Percentiles rank a stretch among this genome's conserved stretches.
Evolutionary conservation across 345 rosid genomes (phyloP).

Genomic region (Eucalyptus decipiens): DNA sequence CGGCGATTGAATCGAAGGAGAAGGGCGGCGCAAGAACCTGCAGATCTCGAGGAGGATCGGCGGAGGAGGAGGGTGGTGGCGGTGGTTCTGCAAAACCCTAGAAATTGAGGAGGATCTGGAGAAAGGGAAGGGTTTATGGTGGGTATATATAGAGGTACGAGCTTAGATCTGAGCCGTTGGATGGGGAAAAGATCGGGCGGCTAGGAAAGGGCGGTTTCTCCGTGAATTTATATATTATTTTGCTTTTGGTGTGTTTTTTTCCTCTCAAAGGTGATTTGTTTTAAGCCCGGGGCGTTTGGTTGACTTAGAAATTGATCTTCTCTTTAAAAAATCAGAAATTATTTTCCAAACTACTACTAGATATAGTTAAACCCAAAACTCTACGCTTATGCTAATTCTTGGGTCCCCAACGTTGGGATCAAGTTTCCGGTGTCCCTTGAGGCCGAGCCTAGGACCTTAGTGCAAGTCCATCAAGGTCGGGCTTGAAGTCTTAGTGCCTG

Average conservation of each 20-base stretch:
- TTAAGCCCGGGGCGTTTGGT: background rate
- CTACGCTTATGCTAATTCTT: too few species aligned
- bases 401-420: too few species aligned
- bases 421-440: too few species aligned
- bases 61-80: too few species aligned
- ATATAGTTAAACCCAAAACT: too few species aligned
- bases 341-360: too few species aligned
- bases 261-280: background rate
- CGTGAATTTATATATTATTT: background rate
- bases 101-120: background rate
- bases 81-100: background rate
- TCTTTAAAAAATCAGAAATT: too few species aligned
- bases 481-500: too few species aligned
- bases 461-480: accelerated
- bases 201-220: background rate
- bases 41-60: background rate
- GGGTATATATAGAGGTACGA: background rate
- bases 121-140: background rate
- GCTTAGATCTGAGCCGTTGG: background rate
- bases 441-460: too few species aligned
- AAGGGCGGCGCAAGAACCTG: background rate
- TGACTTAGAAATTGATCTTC: too few species aligned
- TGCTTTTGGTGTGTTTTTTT: background rate
- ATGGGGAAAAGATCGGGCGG: background rate
- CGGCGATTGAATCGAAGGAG: background rate